These are phyloP conservation scores for Sporothrix globosa DNA, from an alignment of 2,329 filamentous ascomycete species.

Conservation along the genomic window DNA sequence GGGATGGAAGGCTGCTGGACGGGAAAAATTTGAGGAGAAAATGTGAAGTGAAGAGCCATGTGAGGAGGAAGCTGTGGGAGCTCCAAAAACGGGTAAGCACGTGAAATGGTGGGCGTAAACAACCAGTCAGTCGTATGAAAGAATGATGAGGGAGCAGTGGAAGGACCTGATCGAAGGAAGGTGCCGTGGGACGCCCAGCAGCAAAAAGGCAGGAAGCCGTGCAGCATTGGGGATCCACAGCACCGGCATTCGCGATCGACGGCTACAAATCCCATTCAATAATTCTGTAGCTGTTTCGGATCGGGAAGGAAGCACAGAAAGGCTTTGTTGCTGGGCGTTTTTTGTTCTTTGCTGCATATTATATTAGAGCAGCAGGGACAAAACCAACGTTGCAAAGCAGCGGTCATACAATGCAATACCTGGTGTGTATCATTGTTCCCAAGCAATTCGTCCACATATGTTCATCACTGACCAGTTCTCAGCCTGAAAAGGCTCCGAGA, in stretches of 20 bases:
- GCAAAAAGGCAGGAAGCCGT: slow-evolving; percentile 1
- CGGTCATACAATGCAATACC: neutral
- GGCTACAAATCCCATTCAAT: slow-evolving; percentile 9
- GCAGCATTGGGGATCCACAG: slow-evolving; percentile 18
- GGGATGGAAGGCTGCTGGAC: neutral
- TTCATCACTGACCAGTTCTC: neutral
- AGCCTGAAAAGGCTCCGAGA: neutral
- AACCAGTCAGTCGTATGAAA: neutral
- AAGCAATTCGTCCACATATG: too few species aligned
- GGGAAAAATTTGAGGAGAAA: neutral
- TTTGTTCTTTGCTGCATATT: neutral
- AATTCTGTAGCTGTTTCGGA: slow-evolving; percentile 3
- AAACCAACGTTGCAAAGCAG: neutral
- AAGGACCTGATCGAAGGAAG: slow-evolving; percentile 14
- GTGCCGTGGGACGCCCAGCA: neutral
- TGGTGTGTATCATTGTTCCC: neutral
- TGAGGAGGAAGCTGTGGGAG: slow-evolving; percentile 5
- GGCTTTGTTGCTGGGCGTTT: neutral
- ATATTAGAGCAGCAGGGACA: neutral
- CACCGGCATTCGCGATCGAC: slow-evolving; percentile 29
- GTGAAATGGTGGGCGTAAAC: neutral
- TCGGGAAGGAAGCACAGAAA: slow-evolving; percentile 31
- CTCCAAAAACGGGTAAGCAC: slow-evolving; percentile 1
- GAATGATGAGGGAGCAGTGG: neutral
- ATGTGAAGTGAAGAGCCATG: neutral